A percentile compares a stretch with the other conserved stretches of the same genome.
Conservation (phyloP, 306 rosid genomes). For the Lathyrus aphaca region DNA sequence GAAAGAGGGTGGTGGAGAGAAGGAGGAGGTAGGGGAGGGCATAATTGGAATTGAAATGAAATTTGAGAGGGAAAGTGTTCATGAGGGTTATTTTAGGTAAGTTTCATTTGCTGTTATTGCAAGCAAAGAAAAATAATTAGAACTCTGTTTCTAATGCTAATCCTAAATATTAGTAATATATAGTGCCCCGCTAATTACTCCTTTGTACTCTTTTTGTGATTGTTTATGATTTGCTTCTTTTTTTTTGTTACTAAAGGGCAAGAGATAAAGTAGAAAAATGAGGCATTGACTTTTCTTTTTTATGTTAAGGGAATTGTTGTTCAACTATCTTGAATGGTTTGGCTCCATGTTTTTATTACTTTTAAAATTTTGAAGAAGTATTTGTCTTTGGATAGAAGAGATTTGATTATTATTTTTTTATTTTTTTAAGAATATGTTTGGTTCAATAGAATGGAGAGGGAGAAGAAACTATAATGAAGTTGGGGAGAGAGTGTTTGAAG, state of each 20-base stretch:
- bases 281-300: conserved; percentile 4
- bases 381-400: background rate
- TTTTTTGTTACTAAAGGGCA: conserved; percentile 10
- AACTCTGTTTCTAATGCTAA: background rate
- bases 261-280: background rate
- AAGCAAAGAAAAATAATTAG: conserved; percentile 27
- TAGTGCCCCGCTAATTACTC: background rate
- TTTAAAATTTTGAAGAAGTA: background rate
- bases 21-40: background rate
- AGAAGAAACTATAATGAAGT: too few species aligned
- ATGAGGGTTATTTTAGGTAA: conserved; percentile 14
- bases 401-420: background rate
- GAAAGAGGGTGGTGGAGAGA: conserved; percentile 24
- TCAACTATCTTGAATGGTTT: background rate
- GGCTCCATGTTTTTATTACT: background rate
- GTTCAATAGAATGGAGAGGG: background rate
- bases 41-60: conserved; percentile 16
- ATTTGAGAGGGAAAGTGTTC: conserved; percentile 27
- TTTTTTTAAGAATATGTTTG: background rate
- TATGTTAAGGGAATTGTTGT: background rate
- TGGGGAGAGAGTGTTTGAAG: too few species aligned
- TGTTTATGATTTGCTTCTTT: background rate
- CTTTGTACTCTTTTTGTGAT: background rate
- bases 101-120: background rate
- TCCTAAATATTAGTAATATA: background rate